Base-by-base conservation (phyloP, 2,329 filamentous ascomycete species). In the Trichoderma cornu-damae region DNA sequence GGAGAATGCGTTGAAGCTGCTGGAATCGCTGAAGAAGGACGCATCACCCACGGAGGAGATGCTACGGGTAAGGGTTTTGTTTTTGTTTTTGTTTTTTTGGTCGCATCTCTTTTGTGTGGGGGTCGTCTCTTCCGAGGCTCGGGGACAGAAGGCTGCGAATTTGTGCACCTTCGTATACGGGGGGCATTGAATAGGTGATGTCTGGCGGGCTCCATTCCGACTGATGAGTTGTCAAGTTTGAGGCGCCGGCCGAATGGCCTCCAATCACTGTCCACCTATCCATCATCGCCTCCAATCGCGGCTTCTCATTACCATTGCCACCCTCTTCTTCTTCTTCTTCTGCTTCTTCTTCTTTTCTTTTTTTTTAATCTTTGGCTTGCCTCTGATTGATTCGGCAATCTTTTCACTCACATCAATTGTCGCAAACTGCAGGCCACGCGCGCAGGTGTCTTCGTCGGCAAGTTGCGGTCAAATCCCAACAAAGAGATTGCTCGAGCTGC, bases 371-470 rank as follows among this genome's bases (percentile, higher is more conserved):
- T 11, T 20, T 30, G 9, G 5, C 9, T 30, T 30, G 5, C 9
- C 28, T n/a, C 28, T 30, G 3, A 9, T 30, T 30, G 6, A 30
- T 7, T 35, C 20, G 8, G 16, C 16, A 16, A 37, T 18, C 22
- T 47, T 57, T 28, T 22, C 14, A 47, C 51, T 55, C 16, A 55
- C 42, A 47, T 38, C n/a, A 38, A 16, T 43, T 30, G 51, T 55
- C 51, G 51, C 51, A 55, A 14, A 34, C 37, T 46, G 54, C 60
- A 87, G 85, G 80, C 88, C 40, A 97, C 93, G n/a, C 89, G 88
- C 65, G 93, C 96, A 51, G 94, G 94, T 65, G 87, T 96, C 63
- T 85, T 88, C 50, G 89, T 97, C 61, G 93, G 92, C 71, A 93
- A 91, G 70, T 83, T 87, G 50, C 80, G 85, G 54, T 74, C 88